Base-by-base conservation (phyloP, 768 basidiomycete genomes). In the Russula virescens region DNA sequence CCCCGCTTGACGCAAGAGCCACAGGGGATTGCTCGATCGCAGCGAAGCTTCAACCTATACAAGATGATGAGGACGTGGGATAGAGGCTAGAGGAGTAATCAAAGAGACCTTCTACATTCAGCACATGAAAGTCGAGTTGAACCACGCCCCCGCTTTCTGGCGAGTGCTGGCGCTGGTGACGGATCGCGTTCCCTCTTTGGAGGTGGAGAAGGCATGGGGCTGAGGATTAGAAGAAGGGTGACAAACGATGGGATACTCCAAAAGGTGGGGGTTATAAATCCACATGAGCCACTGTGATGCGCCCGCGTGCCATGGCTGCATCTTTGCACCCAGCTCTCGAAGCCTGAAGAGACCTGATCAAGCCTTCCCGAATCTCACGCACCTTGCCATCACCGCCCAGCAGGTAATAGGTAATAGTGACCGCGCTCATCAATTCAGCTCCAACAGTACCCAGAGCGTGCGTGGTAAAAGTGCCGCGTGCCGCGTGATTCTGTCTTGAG, bases 1-100 rank as follows among this genome's bases (percentile, higher is more conserved):
- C 87, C 88, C 64, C 87, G 81, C 74, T 91, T 92, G 23, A 90
- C 82, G 68, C 89, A 91, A 1, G 88, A 89, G 66, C 86, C 81
- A 68, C 89, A 91, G 10, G 89, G 89, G 67, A 90, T 78, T 31
- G 79, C 79, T 68, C 89, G 81, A 77, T 91, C 89, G 73, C 89
- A 92, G 21, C 85, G 79, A 63, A 88, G 74, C 72, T 88, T 88
- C 43, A 88, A 73, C 65, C 87, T 87, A 60, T 31, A 45, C 8
- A 55, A 35, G 23, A 3, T 31, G 52, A 45, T n/a, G 61, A 42
- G 34, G 56, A 64, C 42, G 59, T 65, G 61, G 57, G 58, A 63
- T 52, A 58, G 68, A 62, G 60, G 60, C 43, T 19, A 18, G 28
- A 23, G 50, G 28, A 43, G 42, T 31, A 56, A 26, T 26, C 21